A percentile compares a stretch with the other conserved stretches of the same genome.
These are phyloP conservation scores for Pinus taeda DNA, from an alignment of 75 land plant species.

Conservation along the genomic window DNA sequence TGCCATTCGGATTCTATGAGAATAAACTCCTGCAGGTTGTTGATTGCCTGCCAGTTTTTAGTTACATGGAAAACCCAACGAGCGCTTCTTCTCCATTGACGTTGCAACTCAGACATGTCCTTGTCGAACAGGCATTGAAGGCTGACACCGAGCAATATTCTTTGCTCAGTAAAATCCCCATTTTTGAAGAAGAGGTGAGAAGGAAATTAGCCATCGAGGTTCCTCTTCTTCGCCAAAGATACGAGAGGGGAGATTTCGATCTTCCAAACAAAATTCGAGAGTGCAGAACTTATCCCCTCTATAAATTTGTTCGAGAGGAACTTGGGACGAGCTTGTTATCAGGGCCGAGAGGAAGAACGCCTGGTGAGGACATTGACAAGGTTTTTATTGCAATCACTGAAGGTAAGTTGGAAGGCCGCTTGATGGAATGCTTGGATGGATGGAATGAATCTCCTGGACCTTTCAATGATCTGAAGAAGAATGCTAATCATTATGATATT, in stretches of 20 bases:
- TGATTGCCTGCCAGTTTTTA: slow-evolving; percentile 36
- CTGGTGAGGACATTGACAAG: slow-evolving; percentile 52
- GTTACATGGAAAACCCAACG: slow-evolving; percentile 48
- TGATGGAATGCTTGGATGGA: slow-evolving; percentile 42
- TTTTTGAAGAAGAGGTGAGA: slow-evolving; percentile 48
- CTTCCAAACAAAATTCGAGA: slow-evolving; percentile 36
- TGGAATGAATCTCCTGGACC: slow-evolving; percentile 55
- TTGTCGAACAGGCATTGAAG: slow-evolving; percentile 52
- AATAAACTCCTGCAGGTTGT: slow-evolving; percentile 47
- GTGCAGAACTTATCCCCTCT: slow-evolving; percentile 43
- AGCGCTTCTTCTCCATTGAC: slow-evolving; percentile 41
- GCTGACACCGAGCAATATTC: slow-evolving; percentile 10
- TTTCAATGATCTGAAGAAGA: neutral
- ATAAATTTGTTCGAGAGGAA: slow-evolving; percentile 38
- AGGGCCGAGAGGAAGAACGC: slow-evolving; percentile 33
- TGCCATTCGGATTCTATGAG: slow-evolving; percentile 44
- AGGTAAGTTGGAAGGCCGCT: slow-evolving; percentile 34
- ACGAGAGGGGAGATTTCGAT: slow-evolving; percentile 19
- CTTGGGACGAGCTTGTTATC: slow-evolving; percentile 35
- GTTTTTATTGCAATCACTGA: slow-evolving; percentile 32
- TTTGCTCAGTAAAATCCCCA: slow-evolving; percentile 32
- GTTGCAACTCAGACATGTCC: slow-evolving; percentile 51
- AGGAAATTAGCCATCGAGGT: slow-evolving; percentile 11
- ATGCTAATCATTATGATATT: neutral
- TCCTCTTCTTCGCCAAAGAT: slow-evolving; percentile 8